These are phyloP conservation scores for Cercophora samala DNA, from an alignment of 495 filamentous ascomycete genomes.

Conservation along the genomic window DNA sequence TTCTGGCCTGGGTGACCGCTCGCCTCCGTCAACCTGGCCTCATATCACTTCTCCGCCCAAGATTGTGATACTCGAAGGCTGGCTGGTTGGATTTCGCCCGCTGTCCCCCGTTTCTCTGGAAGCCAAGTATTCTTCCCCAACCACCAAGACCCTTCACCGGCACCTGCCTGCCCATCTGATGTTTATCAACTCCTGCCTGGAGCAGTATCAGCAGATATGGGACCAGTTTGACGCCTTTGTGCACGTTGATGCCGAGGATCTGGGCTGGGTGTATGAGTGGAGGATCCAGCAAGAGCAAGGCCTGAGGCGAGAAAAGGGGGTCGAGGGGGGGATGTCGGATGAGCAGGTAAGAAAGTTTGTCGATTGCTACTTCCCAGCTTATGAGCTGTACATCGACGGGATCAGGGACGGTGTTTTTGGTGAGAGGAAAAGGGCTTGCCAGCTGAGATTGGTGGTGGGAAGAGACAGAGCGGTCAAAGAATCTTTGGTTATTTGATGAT, in stretches of 20 bases:
- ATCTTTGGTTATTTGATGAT: conserved; percentile 50
- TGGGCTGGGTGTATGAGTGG: conserved; percentile 82
- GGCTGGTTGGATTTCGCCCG: conserved; percentile 82
- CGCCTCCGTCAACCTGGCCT: conserved; percentile 49
- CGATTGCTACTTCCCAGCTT: conserved; percentile 58
- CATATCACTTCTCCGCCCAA: conserved; percentile 42
- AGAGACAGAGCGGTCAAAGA: conserved; percentile 61
- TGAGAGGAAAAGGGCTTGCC: conserved; percentile 44
- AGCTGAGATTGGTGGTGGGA: conserved; percentile 70
- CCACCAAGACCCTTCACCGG: conserved; percentile 44
- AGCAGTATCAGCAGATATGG: conserved; percentile 68
- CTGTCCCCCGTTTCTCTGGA: conserved; percentile 54
- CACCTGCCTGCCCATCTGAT: conserved; percentile 65
- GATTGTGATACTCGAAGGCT: conserved; percentile 84
- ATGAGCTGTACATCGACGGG: conserved; percentile 69
- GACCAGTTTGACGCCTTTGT: conserved; percentile 76
- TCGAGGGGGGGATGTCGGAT: conserved; percentile 65
- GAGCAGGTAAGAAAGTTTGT: conserved; percentile 53
- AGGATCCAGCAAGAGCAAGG: conserved; percentile 74
- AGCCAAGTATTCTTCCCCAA: conserved; percentile 51
- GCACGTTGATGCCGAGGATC: conserved; percentile 81
- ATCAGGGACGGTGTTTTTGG: conserved; percentile 63
- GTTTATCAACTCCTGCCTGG: conserved; percentile 69
- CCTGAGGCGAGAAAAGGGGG: conserved; percentile 53
- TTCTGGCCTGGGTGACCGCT: conserved; percentile 74